Percentiles rank a stretch among this genome's conserved stretches.
Evolutionary conservation across 1,139 yeast genomes (phyloP).

Genomic region (Trichomonascaceae sp.): DNA sequence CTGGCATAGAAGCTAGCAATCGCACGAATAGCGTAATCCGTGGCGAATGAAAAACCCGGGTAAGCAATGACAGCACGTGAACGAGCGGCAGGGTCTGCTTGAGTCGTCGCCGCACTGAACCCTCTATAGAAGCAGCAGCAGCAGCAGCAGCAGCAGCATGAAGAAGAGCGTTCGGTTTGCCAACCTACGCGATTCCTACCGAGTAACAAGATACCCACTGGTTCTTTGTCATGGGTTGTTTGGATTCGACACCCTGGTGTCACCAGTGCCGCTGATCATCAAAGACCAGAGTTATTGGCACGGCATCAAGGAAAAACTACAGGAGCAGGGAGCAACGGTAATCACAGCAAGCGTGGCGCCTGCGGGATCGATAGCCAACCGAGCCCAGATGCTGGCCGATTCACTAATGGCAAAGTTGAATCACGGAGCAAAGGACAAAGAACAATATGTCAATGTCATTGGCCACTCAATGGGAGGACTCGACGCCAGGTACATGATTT

Average conservation of each 20-base stretch:
- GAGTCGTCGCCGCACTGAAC: too few relatives aligned
- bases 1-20: too few relatives aligned
- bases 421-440: conserved; percentile 9
- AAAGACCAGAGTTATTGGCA: conserved; percentile 57
- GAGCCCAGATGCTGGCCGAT: conserved; percentile 48
- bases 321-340: conserved; percentile 51
- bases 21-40: too few relatives aligned
- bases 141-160: too few relatives aligned
- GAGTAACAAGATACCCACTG: conserved; percentile 38
- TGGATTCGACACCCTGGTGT: conserved; percentile 48
- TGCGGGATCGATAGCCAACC: conserved; percentile 56
- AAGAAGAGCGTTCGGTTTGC: too few relatives aligned
- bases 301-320: conserved; percentile 56
- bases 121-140: too few relatives aligned
- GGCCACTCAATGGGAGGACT: conserved; percentile 97
- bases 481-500: conserved; percentile 65
- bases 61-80: too few relatives aligned
- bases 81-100: too few relatives aligned
- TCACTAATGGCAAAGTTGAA: conserved; percentile 33
- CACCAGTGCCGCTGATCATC: conserved; percentile 34
- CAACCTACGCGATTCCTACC: conserved; percentile 1
- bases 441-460: conserved; percentile 40
- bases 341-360: conserved; percentile 72
- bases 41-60: too few relatives aligned
- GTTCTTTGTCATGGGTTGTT: conserved; percentile 76